Evolutionary conservation across 352 stramenopile genomes (phyloP).

Genomic region (Pythium diclinum): DNA sequence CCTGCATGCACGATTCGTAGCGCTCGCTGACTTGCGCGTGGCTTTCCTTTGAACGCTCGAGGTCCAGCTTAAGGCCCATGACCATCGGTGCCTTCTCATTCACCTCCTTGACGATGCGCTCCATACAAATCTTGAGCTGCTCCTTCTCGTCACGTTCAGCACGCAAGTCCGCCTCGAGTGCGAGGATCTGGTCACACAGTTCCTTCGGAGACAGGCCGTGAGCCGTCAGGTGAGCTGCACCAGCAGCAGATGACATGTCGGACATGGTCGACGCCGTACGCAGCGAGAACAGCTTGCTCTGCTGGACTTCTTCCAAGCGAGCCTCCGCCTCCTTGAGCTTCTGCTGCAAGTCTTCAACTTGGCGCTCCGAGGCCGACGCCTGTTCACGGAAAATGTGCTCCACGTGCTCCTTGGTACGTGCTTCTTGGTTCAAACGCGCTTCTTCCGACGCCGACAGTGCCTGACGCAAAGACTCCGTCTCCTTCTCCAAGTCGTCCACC

Average conservation of each 20-base stretch:
- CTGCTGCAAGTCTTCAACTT: constrained; percentile 52
- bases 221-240: constrained; percentile 58
- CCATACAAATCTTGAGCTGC: constrained; percentile 87
- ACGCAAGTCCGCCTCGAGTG: constrained; percentile 82
- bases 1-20: constrained; percentile 58
- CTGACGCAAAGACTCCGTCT: constrained; percentile 55
- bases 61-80: constrained; percentile 85
- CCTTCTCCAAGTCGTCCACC: constrained; percentile 51
- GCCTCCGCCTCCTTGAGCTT: constrained; percentile 55
- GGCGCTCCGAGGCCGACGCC: constrained; percentile 44
- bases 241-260: constrained; percentile 56
- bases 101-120: constrained; percentile 92
- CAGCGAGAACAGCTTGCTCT: constrained; percentile 57
- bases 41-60: constrained; percentile 85
- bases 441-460: constrained; percentile 62
- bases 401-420: constrained; percentile 64
- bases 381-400: constrained; percentile 78
- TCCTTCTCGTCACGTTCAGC: constrained; percentile 81
- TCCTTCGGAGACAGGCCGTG: constrained; percentile 83
- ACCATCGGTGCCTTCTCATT: constrained; percentile 90
- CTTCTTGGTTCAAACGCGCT: constrained; percentile 53
- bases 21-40: constrained; percentile 74
- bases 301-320: constrained; percentile 53
- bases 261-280: constrained; percentile 51
- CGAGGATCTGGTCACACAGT: constrained; percentile 86